These are phyloP conservation scores for Cutaneotrichosporon sp. DNA, from an alignment of 1,284 basidiomycete species.

Conservation along the genomic window DNA sequence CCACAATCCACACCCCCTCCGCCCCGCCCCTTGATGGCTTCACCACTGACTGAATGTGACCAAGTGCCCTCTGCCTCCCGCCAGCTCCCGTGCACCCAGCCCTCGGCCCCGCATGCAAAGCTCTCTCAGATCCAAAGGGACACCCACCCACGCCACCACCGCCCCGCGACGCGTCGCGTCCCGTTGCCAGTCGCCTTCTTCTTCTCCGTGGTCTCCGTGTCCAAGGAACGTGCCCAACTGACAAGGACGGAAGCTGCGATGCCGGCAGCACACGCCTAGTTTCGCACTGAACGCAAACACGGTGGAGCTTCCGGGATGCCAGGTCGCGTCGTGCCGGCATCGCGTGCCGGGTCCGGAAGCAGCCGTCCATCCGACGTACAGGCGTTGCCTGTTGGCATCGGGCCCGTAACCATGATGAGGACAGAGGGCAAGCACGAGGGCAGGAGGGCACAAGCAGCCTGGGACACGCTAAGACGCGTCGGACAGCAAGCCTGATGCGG, in stretches of 20 bases:
- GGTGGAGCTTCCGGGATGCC: too few relatives aligned
- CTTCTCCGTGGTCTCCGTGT: not conserved
- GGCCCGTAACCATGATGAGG: not conserved
- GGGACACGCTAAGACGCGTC: not conserved
- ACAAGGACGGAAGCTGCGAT: not conserved
- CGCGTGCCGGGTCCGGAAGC: not conserved
- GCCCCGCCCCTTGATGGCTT: too few relatives aligned
- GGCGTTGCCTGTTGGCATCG: not conserved
- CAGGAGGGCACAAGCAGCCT: not conserved
- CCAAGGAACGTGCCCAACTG: not conserved
- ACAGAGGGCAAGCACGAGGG: not conserved
- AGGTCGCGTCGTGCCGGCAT: not conserved
- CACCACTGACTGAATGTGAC: too few relatives aligned
- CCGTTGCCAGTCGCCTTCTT: not conserved
- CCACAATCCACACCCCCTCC: too few relatives aligned
- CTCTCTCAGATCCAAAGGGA: not conserved
- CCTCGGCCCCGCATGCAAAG: not conserved
- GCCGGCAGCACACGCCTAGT: not conserved
- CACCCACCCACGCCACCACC: not conserved
- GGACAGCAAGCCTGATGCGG: not conserved
- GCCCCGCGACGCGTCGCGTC: not conserved
- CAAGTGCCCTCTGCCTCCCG: too few relatives aligned
- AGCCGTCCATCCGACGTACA: not conserved
- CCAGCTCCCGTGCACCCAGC: too few relatives aligned
- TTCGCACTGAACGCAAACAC: not conserved